Percentiles rank a stretch among this genome's conserved stretches.
Evolutionary conservation across 2,329 filamentous ascomycete genomes (phyloP).

Genomic region (Knoxdaviesia proteae): DNA sequence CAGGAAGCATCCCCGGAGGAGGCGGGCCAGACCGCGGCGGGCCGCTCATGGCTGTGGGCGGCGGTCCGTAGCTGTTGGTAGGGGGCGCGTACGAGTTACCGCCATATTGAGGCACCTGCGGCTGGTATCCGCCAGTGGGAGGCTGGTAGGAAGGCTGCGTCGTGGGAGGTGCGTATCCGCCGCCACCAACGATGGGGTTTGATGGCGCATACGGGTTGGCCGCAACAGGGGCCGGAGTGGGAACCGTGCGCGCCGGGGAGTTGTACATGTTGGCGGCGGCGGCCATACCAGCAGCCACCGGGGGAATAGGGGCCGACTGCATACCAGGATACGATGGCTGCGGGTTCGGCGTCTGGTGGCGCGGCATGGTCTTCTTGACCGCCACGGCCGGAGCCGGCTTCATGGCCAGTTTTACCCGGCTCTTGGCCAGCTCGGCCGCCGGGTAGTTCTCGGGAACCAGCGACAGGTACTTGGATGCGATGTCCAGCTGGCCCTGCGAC

Average conservation of each 20-base stretch:
- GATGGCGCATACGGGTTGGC: slow-evolving; percentile 26
- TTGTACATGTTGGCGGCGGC: slow-evolving; percentile 8
- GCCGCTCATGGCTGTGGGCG: slow-evolving; percentile 13
- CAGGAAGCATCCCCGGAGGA: slow-evolving; percentile 28
- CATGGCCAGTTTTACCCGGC: slow-evolving; percentile 68
- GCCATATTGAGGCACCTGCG: slow-evolving; percentile 2
- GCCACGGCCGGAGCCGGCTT: slow-evolving; percentile 14
- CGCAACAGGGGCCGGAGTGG: not conserved
- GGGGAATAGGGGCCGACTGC: slow-evolving; percentile 14
- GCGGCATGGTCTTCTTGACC: slow-evolving; percentile 13
- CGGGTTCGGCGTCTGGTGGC: slow-evolving; percentile 12
- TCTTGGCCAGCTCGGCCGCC: slow-evolving; percentile 68
- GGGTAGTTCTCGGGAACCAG: slow-evolving; percentile 69
- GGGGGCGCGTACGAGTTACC: slow-evolving; percentile 9
- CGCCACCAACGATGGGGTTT: slow-evolving; percentile 7
- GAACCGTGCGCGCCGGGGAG: not conserved
- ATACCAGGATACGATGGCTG: slow-evolving; percentile 10
- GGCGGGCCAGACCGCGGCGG: slow-evolving; percentile 40
- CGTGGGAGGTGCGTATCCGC: slow-evolving; percentile 3
- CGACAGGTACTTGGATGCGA: slow-evolving; percentile 80
- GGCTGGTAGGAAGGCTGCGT: slow-evolving; percentile 1
- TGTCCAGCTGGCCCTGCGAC: slow-evolving; percentile 64
- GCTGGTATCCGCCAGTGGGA: not conserved
- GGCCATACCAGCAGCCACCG: slow-evolving; percentile 7
- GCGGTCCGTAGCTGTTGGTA: slow-evolving; percentile 10